These are phyloP conservation scores for Termitomyces sp. DNA, from an alignment of 768 basidiomycete genomes.

Conservation along the genomic window DNA sequence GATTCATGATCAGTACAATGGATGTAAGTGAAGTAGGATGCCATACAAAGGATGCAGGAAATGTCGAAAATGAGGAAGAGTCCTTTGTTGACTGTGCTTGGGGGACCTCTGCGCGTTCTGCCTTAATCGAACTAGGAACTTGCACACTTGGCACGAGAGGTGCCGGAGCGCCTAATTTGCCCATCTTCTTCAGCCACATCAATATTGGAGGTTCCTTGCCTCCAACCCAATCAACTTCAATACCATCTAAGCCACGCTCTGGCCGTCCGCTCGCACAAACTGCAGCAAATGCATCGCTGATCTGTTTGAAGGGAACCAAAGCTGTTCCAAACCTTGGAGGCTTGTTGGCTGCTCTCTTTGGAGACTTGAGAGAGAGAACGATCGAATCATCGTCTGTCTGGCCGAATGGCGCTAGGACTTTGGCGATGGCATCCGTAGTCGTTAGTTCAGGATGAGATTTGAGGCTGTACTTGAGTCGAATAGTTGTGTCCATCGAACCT, in stretches of 20 bases:
- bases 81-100: slow-evolving; percentile 25
- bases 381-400: slow-evolving; percentile 59
- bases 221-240: slow-evolving; percentile 73
- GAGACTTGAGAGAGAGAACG: slow-evolving; percentile 63
- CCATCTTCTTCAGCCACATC: slow-evolving; percentile 69
- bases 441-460: slow-evolving; percentile 56
- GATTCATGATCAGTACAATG: slow-evolving; percentile 3
- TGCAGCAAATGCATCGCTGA: slow-evolving; percentile 73
- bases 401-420: slow-evolving; percentile 60
- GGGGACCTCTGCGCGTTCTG: slow-evolving; percentile 21
- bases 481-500: slow-evolving; percentile 72
- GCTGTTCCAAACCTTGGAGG: slow-evolving; percentile 68
- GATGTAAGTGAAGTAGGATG: background rate
- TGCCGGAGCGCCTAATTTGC: slow-evolving; percentile 45
- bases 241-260: slow-evolving; percentile 50
- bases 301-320: slow-evolving; percentile 71
- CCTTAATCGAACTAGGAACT: background rate
- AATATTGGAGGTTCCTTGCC: slow-evolving; percentile 73
- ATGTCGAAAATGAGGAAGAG: slow-evolving; percentile 53
- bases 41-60: slow-evolving; percentile 56
- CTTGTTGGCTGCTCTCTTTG: slow-evolving; percentile 52
- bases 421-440: slow-evolving; percentile 42
- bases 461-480: slow-evolving; percentile 67
- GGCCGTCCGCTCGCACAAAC: slow-evolving; percentile 56
- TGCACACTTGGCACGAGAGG: background rate